Conservation (phyloP, 768 basidiomycete genomes). For the Rhizopogon vinicolor region DNA sequence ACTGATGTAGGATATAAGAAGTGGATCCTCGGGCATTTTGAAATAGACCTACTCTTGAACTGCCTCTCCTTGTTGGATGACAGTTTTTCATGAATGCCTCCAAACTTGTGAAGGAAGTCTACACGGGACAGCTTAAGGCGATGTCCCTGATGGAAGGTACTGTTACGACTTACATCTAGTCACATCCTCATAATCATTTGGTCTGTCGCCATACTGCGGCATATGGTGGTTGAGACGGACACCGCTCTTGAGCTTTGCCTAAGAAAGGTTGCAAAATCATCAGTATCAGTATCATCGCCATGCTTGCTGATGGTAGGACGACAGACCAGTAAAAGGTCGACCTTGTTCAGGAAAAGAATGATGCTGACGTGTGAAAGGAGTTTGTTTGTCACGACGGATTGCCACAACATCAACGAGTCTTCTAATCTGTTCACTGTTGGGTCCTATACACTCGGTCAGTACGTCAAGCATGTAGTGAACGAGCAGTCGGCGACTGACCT, state of each 20-base stretch:
- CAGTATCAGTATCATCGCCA: conserved; percentile 3
- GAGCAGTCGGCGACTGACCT: conserved; percentile 39
- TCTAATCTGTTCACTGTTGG: conserved; percentile 70
- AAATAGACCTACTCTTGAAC: conserved; percentile 52
- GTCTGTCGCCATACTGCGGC: conserved; percentile 64
- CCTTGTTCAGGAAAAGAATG: conserved; percentile 80
- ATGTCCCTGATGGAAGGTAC: background rate
- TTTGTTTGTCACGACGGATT: conserved; percentile 64
- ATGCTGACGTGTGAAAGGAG: conserved; percentile 72
- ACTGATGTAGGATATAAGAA: conserved; percentile 37
- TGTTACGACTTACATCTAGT: conserved; percentile 55
- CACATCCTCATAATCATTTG: conserved; percentile 76
- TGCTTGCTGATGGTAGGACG: background rate
- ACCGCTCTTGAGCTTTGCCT: conserved; percentile 76
- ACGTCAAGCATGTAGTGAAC: background rate
- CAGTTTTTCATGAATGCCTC: conserved; percentile 58
- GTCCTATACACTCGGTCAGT: conserved; percentile 43
- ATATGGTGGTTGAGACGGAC: conserved; percentile 69
- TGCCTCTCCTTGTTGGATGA: conserved; percentile 72
- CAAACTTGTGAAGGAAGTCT: conserved; percentile 78
- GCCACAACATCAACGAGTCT: conserved; percentile 77
- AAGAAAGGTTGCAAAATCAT: background rate
- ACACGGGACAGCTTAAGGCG: background rate
- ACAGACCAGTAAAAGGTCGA: conserved; percentile 66
- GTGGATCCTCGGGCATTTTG: background rate